These are phyloP conservation scores for Lepidium sativum DNA, from an alignment of 345 rosid genomes.

Conservation along the genomic window DNA sequence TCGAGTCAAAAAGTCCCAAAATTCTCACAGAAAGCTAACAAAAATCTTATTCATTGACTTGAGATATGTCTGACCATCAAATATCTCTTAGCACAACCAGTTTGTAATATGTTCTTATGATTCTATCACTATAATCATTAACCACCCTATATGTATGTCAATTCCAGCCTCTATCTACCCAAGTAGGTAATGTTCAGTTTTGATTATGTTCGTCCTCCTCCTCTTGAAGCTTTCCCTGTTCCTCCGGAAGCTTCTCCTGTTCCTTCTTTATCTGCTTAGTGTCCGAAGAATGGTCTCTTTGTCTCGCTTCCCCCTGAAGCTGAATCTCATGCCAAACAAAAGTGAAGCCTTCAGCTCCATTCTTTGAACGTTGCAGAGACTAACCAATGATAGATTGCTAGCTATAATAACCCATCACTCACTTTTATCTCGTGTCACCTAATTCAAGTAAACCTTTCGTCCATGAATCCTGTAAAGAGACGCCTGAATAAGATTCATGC, in stretches of 20 bases:
- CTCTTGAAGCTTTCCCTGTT: not conserved
- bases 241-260: not conserved
- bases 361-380: not conserved
- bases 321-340: constrained; percentile 4
- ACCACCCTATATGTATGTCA: not conserved
- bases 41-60: not conserved
- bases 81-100: not conserved
- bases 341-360: not conserved
- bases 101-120: not conserved
- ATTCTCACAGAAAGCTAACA: not conserved
- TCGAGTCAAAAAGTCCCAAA: not conserved
- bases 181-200: not conserved
- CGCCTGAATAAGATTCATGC: constrained; percentile 39
- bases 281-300: not conserved
- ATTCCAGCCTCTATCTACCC: not conserved
- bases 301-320: constrained; percentile 34
- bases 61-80: not conserved
- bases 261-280: not conserved
- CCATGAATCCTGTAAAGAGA: constrained; percentile 54
- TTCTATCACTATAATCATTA: not conserved
- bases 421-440: constrained; percentile 23
- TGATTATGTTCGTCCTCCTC: not conserved
- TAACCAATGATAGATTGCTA: not conserved
- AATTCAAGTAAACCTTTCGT: constrained; percentile 33
- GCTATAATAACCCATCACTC: not conserved